A percentile compares a stretch with the other conserved stretches of the same genome.
phyloP scores from a whole-genome alignment of 106 monocot genomes.

The Dioscorea alata region DNA sequence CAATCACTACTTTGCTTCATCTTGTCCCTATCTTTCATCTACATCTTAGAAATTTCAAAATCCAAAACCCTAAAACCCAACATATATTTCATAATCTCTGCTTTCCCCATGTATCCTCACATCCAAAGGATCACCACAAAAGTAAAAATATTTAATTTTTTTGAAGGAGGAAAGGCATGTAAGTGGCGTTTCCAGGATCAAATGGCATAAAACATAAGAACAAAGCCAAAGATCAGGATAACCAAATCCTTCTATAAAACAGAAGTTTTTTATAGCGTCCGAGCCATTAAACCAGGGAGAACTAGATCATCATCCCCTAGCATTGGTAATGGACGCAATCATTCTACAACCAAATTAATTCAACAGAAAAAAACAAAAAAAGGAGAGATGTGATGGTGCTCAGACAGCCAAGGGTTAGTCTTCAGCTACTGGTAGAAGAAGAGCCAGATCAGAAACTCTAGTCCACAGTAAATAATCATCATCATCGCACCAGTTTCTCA shows the following conservation, averaged over 20 bases:
- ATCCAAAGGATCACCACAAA: no score
- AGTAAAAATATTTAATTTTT: no score
- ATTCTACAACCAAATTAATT: neutral
- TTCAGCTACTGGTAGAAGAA: neutral
- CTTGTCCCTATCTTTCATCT: no score
- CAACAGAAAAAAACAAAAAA: neutral
- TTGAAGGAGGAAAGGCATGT: neutral
- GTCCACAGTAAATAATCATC: constrained; percentile 9
- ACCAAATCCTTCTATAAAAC: neutral
- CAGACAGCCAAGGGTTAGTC: constrained; percentile 11
- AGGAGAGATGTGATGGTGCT: neutral
- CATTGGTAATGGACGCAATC: constrained; percentile 16
- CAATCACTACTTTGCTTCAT: no score
- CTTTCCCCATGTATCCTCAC: no score
- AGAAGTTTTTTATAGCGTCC: neutral
- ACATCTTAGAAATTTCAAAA: no score
- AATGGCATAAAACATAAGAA: neutral
- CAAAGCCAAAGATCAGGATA: constrained; percentile 13
- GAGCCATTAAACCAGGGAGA: constrained; percentile 14
- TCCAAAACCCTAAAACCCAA: no score
- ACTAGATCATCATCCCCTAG: constrained; percentile 2
- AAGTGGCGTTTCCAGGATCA: constrained; percentile 17
- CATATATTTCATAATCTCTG: no score
- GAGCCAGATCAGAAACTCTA: constrained; percentile 21
- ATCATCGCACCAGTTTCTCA: neutral